Base-by-base conservation (phyloP, 768 basidiomycete species). In the Pleurotus tuber-regium region DNA sequence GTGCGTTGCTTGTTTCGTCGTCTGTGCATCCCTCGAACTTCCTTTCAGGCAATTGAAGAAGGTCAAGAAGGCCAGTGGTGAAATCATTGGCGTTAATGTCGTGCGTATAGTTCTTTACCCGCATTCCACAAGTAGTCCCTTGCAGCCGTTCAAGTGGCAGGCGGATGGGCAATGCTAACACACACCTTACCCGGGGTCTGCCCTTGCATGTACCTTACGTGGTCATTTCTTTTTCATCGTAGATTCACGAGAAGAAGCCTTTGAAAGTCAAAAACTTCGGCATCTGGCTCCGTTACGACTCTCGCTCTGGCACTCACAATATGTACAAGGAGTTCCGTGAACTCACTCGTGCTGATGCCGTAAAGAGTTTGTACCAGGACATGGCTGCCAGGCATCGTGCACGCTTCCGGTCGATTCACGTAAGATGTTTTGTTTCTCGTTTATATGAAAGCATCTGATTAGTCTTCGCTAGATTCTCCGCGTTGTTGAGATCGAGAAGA, bases 321-420 rank as follows among this genome's bases (percentile, higher is more conserved):
- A 96, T 98, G 94, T 97, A 97, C 89, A 95, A 95, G 84, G 89
- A 92, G 73, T 98, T 92, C 89, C 92, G 94, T 66, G 96, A 98
- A 63, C 87, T 99, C 62, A 80, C 80, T 61, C 87, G 97, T 58
- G 87, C 92, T 54, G 95, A 92, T 68, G 96, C 97, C 52, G 97
- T 98, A 69, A 94, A 90, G 81, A 80, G 86, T 62, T 73, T 98
- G 70, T 98, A 98, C 84, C 96, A 98, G 77, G 96, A 98, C 75
- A 98, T 99, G 96, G 92, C 97, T 64, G 94, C 97, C 57, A 83
- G 95, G 61, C 96, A 99, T 74, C 93, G 96, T 75, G 97, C 97
- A 59, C 93, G 97, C 69, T 98, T 98, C 87, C 84, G 96, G 73
- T 98, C 92, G 38, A 95, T 98, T 72, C 94, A 96, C 72, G 92